These are phyloP conservation scores for Fusarium avenaceum DNA, from an alignment of 2,329 filamentous ascomycete species.

Conservation along the genomic window DNA sequence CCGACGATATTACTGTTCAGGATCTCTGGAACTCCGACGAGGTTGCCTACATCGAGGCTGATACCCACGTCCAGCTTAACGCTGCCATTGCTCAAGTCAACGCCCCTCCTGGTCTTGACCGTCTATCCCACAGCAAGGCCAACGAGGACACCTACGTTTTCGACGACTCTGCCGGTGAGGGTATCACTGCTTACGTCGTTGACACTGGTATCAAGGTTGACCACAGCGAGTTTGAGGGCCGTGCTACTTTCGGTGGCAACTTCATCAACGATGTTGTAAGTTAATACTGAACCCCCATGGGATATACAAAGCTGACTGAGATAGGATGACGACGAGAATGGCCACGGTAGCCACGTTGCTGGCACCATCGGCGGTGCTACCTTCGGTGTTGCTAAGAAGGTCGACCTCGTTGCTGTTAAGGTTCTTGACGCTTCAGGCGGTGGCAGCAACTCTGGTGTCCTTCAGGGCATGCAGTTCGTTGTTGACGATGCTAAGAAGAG, in stretches of 20 bases:
- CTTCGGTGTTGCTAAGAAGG: conserved; percentile 68
- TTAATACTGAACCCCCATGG: conserved; percentile 12
- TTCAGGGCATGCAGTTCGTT: conserved; percentile 71
- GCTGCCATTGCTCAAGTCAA: conserved; percentile 64
- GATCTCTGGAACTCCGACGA: conserved; percentile 63
- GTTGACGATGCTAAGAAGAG: conserved; percentile 60
- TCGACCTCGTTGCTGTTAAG: conserved; percentile 69
- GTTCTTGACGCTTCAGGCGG: conserved; percentile 64
- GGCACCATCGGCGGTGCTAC: conserved; percentile 72
- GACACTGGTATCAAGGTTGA: conserved; percentile 73
- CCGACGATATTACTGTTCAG: conserved; percentile 64
- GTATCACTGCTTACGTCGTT: conserved; percentile 73
- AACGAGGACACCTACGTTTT: conserved; percentile 59
- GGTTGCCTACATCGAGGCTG: conserved; percentile 68
- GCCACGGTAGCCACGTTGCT: conserved; percentile 74
- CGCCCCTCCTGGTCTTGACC: conserved; percentile 66
- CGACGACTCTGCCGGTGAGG: conserved; percentile 65
- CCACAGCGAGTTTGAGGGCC: conserved; percentile 69
- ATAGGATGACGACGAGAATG: conserved; percentile 68
- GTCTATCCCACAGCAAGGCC: conserved; percentile 62
- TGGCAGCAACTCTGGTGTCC: conserved; percentile 59
- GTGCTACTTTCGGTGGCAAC: conserved; percentile 67
- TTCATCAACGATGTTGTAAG: conserved; percentile 63
- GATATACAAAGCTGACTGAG: conserved; percentile 11
- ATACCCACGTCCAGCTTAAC: conserved; percentile 61